Evolutionary conservation across 2,329 filamentous ascomycete genomes (phyloP).

Genomic region (Teratosphaeria nubilosa): DNA sequence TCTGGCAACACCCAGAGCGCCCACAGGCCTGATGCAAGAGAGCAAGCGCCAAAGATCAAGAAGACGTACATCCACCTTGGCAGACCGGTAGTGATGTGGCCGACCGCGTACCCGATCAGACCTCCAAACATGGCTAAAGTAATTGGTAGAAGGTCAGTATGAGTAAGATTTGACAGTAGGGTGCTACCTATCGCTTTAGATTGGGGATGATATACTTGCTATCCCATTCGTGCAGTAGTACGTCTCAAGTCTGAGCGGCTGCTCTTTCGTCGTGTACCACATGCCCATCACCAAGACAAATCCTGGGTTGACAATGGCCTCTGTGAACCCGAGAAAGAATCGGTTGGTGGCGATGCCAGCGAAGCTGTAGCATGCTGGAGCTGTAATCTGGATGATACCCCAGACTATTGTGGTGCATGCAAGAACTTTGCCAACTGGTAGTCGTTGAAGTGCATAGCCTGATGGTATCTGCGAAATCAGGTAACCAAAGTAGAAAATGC

Average conservation of each 20-base stretch:
- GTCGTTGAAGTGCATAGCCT: slow-evolving; percentile 34
- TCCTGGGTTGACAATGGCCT: slow-evolving; percentile 28
- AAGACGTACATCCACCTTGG: slow-evolving; percentile 47
- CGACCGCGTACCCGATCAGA: slow-evolving; percentile 48
- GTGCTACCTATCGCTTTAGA: too few species aligned
- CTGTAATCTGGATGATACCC: slow-evolving; percentile 33
- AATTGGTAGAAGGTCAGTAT: too few species aligned
- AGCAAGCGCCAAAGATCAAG: slow-evolving; percentile 40
- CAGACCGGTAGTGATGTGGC: slow-evolving; percentile 45
- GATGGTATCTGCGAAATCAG: slow-evolving; percentile 37
- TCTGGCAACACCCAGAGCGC: slow-evolving; percentile 33
- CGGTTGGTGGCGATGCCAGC: slow-evolving; percentile 28
- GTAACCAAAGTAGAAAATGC: slow-evolving; percentile 43
- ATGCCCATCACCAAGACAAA: slow-evolving; percentile 28
- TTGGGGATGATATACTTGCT: slow-evolving; percentile 26
- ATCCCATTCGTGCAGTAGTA: slow-evolving; percentile 52
- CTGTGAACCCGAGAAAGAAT: slow-evolving; percentile 28
- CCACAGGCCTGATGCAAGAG: slow-evolving; percentile 21
- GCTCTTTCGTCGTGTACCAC: slow-evolving; percentile 29
- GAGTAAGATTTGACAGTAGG: too few species aligned
- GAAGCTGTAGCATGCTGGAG: slow-evolving; percentile 31
- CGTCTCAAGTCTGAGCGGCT: slow-evolving; percentile 43
- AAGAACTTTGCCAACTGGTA: slow-evolving; percentile 39
- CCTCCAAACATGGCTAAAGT: slow-evolving; percentile 46
- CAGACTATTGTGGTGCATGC: slow-evolving; percentile 31